Percentiles rank a stretch among this genome's conserved stretches.
phyloP scores from a whole-genome alignment of 2,329 filamentous ascomycete species.

The Aaosphaeria pasadenensis region DNA sequence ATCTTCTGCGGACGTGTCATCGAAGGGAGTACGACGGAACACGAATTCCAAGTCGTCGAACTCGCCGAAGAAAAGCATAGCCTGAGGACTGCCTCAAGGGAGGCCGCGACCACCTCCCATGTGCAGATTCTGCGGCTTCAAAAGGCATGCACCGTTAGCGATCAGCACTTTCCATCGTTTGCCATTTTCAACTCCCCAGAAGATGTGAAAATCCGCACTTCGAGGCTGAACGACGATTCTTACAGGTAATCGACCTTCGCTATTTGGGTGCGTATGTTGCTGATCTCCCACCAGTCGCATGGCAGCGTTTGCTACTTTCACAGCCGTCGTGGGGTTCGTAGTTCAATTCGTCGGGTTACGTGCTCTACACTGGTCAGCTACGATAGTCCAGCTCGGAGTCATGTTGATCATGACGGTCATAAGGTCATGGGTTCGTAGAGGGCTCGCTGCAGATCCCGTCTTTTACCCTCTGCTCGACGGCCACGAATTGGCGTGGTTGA shows the following conservation, averaged over 20 bases:
- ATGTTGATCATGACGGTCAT: constrained; percentile 4
- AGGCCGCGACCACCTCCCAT: background rate
- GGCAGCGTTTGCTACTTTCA: background rate
- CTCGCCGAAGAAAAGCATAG: background rate
- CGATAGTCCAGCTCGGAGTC: constrained; percentile 4
- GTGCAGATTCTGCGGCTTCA: background rate
- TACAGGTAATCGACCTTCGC: background rate
- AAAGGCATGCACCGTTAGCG: background rate
- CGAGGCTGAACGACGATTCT: background rate
- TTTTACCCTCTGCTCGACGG: background rate
- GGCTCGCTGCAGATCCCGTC: background rate
- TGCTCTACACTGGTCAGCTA: constrained; percentile 6
- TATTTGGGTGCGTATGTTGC: background rate
- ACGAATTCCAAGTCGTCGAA: background rate
- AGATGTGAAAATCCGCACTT: background rate
- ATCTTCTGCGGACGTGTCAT: constrained; percentile 2
- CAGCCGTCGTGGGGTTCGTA: constrained; percentile 1
- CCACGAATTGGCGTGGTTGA: background rate
- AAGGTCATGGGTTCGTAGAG: constrained; percentile 3
- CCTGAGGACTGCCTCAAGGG: too few relatives aligned
- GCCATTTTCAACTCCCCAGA: background rate
- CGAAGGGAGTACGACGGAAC: constrained; percentile 1
- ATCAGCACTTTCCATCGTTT: constrained; percentile 1
- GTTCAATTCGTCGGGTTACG: constrained; percentile 10
- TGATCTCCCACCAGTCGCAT: background rate